These are phyloP conservation scores for Exophiala calicioides DNA, from an alignment of 2,329 filamentous ascomycete genomes.

Conservation along the genomic window DNA sequence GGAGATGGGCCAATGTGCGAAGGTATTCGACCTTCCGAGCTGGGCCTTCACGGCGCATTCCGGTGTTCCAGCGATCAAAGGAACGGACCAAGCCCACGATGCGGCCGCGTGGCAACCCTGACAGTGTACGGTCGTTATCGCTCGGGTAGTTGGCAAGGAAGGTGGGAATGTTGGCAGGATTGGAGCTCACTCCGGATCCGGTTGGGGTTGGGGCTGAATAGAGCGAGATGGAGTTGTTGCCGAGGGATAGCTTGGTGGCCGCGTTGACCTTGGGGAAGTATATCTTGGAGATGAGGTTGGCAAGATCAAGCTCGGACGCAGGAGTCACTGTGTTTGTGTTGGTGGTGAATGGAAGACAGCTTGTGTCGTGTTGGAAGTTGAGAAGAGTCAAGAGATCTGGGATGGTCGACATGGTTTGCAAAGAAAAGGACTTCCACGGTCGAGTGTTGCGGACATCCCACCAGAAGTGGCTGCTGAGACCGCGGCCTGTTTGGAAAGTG, in stretches of 20 bases:
- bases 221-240: slow-evolving; percentile 58
- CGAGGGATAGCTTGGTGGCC: slow-evolving; percentile 74
- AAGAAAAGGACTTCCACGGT: slow-evolving; percentile 78
- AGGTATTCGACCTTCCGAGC: slow-evolving; percentile 88
- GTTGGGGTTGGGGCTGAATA: slow-evolving; percentile 41
- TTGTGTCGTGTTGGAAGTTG: slow-evolving; percentile 64
- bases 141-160: slow-evolving; percentile 57
- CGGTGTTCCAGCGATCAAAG: slow-evolving; percentile 93
- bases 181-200: slow-evolving; percentile 38
- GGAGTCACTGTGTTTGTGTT: slow-evolving; percentile 62
- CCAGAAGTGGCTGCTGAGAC: slow-evolving; percentile 83
- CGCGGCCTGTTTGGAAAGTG: slow-evolving; percentile 65
- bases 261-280: slow-evolving; percentile 87
- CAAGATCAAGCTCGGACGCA: slow-evolving; percentile 75
- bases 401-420: slow-evolving; percentile 69
- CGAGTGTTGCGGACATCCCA: slow-evolving; percentile 90
- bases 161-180: slow-evolving; percentile 49
- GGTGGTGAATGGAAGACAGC: slow-evolving; percentile 58
- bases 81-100: slow-evolving; percentile 85
- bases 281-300: slow-evolving; percentile 72
- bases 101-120: slow-evolving; percentile 58
- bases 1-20: slow-evolving; percentile 78
- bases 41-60: slow-evolving; percentile 83
- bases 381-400: slow-evolving; percentile 73
- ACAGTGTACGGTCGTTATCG: slow-evolving; percentile 50